These are phyloP conservation scores for Rhizopogon roseolus DNA, from an alignment of 768 basidiomycete genomes.

Conservation along the genomic window DNA sequence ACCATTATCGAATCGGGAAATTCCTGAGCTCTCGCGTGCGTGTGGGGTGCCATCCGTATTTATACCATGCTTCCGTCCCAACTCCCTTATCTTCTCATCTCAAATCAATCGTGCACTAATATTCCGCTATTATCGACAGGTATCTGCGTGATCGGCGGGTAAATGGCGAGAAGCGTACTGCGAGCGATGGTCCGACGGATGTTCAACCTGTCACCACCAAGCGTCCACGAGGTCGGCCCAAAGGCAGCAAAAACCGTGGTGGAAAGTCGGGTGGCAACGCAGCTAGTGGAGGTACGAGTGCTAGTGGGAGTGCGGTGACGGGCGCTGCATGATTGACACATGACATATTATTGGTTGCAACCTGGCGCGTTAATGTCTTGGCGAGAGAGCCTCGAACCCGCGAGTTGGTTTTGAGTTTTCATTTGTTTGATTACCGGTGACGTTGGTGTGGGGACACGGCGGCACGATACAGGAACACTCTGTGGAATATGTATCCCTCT, in stretches of 20 bases:
- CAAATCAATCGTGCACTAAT: constrained; percentile 13
- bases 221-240: constrained; percentile 61
- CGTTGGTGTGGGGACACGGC: not conserved
- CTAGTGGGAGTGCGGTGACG: constrained; percentile 9
- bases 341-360: not conserved
- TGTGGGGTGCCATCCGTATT: not conserved
- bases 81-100: not conserved
- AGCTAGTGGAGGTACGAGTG: not conserved
- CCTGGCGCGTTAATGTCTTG: not conserved
- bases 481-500: not conserved
- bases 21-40: not conserved
- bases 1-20: not conserved
- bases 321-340: not conserved
- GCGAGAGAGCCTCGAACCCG: not conserved
- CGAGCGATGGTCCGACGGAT: constrained; percentile 23
- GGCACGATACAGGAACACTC: not conserved
- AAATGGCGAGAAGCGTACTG: constrained; percentile 37
- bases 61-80: too few species aligned
- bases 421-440: not conserved
- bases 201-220: constrained; percentile 31
- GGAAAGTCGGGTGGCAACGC: constrained; percentile 8
- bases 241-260: constrained; percentile 59
- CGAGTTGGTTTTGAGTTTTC: not conserved
- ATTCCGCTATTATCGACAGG: constrained; percentile 24
- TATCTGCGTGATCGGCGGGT: constrained; percentile 62